phyloP scores from a whole-genome alignment of 225 moss, liverwort and hornwort genomes.

The Straminergon stramineum region DNA sequence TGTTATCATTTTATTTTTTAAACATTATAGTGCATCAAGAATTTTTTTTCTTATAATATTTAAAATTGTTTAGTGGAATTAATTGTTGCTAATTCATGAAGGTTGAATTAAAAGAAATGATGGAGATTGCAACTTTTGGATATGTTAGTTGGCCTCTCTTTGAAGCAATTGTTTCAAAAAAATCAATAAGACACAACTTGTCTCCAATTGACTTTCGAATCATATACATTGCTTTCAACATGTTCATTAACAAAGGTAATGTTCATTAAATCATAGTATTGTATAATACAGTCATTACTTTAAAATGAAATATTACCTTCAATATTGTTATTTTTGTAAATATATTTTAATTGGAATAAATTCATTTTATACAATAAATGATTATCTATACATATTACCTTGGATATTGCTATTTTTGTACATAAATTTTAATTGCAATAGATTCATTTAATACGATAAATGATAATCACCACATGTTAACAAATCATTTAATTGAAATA shows the following conservation, averaged over 20 bases:
- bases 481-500: background rate
- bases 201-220: background rate
- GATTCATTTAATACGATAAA: too few species aligned
- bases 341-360: background rate
- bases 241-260: background rate
- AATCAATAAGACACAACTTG: background rate
- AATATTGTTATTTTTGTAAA: too few species aligned
- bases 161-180: constrained; percentile 5
- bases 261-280: background rate
- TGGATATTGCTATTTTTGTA: too few species aligned
- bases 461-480: background rate
- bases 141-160: background rate
- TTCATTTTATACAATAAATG: background rate
- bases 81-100: background rate
- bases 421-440: too few species aligned
- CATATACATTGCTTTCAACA: background rate
- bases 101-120: background rate
- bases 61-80: too few species aligned
- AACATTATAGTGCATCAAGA: background rate
- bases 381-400: too few species aligned
- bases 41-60: background rate
- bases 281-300: background rate
- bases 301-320: background rate
- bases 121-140: background rate
- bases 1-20: too few species aligned